phyloP scores from a whole-genome alignment of 352 stramenopile genomes.

The Nothophytophthora sp. region DNA sequence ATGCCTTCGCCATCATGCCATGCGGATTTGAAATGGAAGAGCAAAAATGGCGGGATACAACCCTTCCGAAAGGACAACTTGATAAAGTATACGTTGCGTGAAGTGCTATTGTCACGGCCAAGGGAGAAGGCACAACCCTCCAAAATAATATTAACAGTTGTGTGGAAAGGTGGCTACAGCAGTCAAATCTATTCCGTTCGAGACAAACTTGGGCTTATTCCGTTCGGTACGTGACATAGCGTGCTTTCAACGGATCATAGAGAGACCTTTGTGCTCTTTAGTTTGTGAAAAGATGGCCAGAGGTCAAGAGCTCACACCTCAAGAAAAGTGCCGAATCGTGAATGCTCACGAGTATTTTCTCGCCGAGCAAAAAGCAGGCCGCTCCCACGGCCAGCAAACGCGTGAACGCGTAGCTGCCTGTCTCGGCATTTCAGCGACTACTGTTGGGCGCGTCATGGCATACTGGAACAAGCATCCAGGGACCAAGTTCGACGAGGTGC shows the following conservation, averaged over 20 bases:
- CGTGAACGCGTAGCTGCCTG: slow-evolving; percentile 1
- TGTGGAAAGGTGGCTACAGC: too few relatives aligned
- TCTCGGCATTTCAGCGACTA: background rate
- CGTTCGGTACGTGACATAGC: too few relatives aligned
- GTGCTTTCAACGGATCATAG: too few relatives aligned
- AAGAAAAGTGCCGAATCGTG: slow-evolving; percentile 3
- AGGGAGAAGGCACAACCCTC: too few relatives aligned
- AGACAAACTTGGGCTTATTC: too few relatives aligned
- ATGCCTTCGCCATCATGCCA: background rate
- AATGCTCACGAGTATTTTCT: slow-evolving; percentile 4
- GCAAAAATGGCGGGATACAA: too few relatives aligned
- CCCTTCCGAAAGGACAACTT: too few relatives aligned
- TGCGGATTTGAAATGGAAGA: background rate
- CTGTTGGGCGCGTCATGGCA: slow-evolving; percentile 2
- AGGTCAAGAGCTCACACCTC: background rate
- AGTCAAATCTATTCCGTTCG: too few relatives aligned
- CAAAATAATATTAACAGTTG: too few relatives aligned
- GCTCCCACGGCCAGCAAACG: background rate
- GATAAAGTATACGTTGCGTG: too few relatives aligned
- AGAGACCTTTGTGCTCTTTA: too few relatives aligned
- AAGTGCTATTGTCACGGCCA: too few relatives aligned
- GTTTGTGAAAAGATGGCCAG: background rate
- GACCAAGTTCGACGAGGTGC: slow-evolving; percentile 5
- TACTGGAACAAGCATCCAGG: slow-evolving; percentile 8
- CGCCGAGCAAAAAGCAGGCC: slow-evolving; percentile 1